These are phyloP conservation scores for Trichosporon ovoides DNA, from an alignment of 1,284 basidiomycete genomes.

Conservation along the genomic window DNA sequence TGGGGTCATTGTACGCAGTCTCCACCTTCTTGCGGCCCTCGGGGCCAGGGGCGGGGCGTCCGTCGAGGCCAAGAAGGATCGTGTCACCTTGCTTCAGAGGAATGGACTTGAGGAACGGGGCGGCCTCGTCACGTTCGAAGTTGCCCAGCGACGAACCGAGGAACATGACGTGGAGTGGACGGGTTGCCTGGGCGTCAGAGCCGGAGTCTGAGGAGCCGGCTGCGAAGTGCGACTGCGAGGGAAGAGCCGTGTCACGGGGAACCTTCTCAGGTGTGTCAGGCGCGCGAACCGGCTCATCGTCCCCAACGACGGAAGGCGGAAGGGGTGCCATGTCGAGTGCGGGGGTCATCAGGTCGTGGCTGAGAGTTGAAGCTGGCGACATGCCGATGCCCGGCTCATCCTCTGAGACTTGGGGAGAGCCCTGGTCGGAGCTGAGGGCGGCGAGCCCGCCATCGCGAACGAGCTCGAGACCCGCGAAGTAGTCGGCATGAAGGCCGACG, in stretches of 20 bases:
- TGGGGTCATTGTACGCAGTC: constrained; percentile 73
- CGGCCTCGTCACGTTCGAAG: constrained; percentile 70
- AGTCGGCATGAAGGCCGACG: constrained; percentile 83
- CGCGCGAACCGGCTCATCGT: constrained; percentile 8
- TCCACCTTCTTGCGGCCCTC: constrained; percentile 44
- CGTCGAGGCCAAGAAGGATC: constrained; percentile 73
- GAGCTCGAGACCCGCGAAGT: constrained; percentile 66
- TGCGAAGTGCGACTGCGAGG: background rate
- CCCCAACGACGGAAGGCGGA: constrained; percentile 18
- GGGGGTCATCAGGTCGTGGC: constrained; percentile 24
- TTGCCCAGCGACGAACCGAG: constrained; percentile 94
- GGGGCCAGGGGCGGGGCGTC: constrained; percentile 38
- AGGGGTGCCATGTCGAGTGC: constrained; percentile 20
- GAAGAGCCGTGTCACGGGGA: background rate
- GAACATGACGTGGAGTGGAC: constrained; percentile 77
- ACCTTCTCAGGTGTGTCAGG: background rate
- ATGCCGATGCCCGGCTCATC: constrained; percentile 7
- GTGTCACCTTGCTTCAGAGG: constrained; percentile 63
- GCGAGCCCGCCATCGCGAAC: constrained; percentile 51
- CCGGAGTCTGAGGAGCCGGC: background rate
- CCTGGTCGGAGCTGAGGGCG: constrained; percentile 16
- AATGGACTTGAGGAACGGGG: constrained; percentile 69
- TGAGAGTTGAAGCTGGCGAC: constrained; percentile 17
- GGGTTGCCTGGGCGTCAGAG: constrained; percentile 1
- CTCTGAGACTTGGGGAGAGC: background rate